Percentiles rank a stretch among this genome's conserved stretches.
phyloP scores from a whole-genome alignment of 352 stramenopile species.

The Phytophthora palmivora region DNA sequence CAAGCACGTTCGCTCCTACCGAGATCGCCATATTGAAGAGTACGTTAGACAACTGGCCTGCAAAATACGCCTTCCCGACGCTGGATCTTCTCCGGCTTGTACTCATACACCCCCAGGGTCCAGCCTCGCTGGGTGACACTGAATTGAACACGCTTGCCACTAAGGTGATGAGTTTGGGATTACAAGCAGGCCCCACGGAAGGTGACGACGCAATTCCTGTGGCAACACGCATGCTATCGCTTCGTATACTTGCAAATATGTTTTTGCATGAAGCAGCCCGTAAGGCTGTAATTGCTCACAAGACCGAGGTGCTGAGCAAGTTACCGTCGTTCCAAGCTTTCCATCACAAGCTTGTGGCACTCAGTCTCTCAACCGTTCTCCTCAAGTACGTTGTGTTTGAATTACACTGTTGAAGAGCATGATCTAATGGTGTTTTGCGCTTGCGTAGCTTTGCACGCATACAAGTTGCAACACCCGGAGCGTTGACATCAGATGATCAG shows the following conservation, averaged over 20 bases:
- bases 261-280: conserved; percentile 63
- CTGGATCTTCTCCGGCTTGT: conserved; percentile 93
- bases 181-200: conserved; percentile 30
- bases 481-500: conserved; percentile 57
- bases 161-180: conserved; percentile 48
- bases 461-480: conserved; percentile 35
- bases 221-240: conserved; percentile 73
- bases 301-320: conserved; percentile 59
- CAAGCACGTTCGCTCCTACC: conserved; percentile 71
- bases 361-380: conserved; percentile 75
- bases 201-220: conserved; percentile 51
- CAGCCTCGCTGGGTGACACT: conserved; percentile 42
- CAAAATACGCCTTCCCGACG: conserved; percentile 86
- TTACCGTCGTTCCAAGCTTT: conserved; percentile 55
- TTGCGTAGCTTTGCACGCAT: conserved; percentile 52
- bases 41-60: conserved; percentile 76
- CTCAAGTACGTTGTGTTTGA: conserved; percentile 61
- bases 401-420: not conserved
- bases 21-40: conserved; percentile 72
- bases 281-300: conserved; percentile 55
- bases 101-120: conserved; percentile 89
- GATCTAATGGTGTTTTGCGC: conserved; percentile 13
- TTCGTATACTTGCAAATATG: conserved; percentile 84
- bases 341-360: conserved; percentile 68
- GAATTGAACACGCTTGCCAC: conserved; percentile 45